phyloP scores from a whole-genome alignment of 306 rosid species.

The Alnus rubra region DNA sequence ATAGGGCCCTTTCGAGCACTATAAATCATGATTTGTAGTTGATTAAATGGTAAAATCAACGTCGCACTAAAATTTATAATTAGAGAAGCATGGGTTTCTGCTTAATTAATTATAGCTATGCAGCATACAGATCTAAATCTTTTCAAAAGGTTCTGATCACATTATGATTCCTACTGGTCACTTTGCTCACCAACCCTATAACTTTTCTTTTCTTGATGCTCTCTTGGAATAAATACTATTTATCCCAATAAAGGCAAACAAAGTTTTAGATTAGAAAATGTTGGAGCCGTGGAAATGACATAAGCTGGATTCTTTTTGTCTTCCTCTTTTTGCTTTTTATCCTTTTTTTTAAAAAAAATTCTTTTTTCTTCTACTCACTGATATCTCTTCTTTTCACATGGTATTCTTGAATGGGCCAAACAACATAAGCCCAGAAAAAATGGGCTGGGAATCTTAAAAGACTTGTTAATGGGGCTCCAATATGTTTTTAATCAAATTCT shows the following conservation, averaged over 20 bases:
- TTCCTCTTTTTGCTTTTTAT: not conserved
- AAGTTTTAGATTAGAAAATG: not conserved
- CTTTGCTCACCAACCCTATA: not conserved
- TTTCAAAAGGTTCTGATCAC: not conserved
- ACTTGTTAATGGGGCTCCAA: too few relatives aligned
- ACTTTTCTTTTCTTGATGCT: not conserved
- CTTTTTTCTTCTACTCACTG: not conserved
- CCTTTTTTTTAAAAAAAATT: too few relatives aligned
- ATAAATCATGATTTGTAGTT: too few relatives aligned
- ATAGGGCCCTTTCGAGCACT: too few relatives aligned
- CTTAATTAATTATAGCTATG: not conserved
- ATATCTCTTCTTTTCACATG: not conserved
- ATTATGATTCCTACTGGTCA: not conserved
- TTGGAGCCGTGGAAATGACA: not conserved
- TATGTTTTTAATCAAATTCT: too few relatives aligned
- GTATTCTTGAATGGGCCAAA: not conserved
- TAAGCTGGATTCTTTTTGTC: constrained; percentile 25
- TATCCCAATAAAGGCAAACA: not conserved
- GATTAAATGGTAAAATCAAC: too few relatives aligned
- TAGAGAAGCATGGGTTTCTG: not conserved
- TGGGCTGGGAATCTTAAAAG: not conserved
- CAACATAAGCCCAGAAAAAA: not conserved
- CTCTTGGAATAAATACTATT: not conserved
- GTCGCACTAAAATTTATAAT: too few relatives aligned
- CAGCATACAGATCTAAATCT: not conserved